Percentiles rank a stretch among this genome's conserved stretches.
Evolutionary conservation across 345 rosid species (phyloP).

Genomic region (Carallia brachiata): DNA sequence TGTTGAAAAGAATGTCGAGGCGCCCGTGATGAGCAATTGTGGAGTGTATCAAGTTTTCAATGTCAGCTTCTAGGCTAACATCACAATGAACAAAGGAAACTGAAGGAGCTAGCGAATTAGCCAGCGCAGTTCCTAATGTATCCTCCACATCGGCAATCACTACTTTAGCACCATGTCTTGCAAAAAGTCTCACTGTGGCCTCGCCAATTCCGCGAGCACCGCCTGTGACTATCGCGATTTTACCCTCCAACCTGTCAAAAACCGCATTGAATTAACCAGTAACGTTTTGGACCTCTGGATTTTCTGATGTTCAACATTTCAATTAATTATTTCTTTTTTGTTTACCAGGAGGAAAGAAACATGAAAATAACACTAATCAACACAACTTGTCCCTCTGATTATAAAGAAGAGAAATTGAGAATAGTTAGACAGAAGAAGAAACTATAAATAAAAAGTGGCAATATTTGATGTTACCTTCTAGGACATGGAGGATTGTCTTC

Average conservation of each 20-base stretch:
- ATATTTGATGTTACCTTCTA: slow-evolving; percentile 43
- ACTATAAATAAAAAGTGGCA: too few relatives aligned
- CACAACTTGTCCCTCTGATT: too few relatives aligned
- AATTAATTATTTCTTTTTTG: too few relatives aligned
- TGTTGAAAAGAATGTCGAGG: slow-evolving; percentile 70
- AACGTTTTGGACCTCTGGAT: too few relatives aligned
- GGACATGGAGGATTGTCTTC: slow-evolving; percentile 38
- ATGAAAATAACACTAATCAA: too few relatives aligned
- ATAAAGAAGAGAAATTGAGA: too few relatives aligned
- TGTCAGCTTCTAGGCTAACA: slow-evolving; percentile 58
- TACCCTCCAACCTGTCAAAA: slow-evolving; percentile 67
- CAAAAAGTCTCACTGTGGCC: slow-evolving; percentile 59
- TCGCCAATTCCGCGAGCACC: slow-evolving; percentile 87
- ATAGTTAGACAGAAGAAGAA: too few relatives aligned
- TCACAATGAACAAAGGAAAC: slow-evolving; percentile 67
- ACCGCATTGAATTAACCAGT: not conserved
- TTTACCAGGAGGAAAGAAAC: too few relatives aligned
- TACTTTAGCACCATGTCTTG: slow-evolving; percentile 72
- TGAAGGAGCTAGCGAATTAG: slow-evolving; percentile 41
- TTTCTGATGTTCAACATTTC: too few relatives aligned
- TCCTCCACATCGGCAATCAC: slow-evolving; percentile 76
- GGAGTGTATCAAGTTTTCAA: slow-evolving; percentile 48
- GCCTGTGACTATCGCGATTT: slow-evolving; percentile 73
- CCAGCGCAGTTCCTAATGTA: slow-evolving; percentile 40
- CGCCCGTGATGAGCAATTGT: slow-evolving; percentile 51